Base-by-base conservation (phyloP, 1,139 yeast genomes). In the Yamadazyma triangularis region DNA sequence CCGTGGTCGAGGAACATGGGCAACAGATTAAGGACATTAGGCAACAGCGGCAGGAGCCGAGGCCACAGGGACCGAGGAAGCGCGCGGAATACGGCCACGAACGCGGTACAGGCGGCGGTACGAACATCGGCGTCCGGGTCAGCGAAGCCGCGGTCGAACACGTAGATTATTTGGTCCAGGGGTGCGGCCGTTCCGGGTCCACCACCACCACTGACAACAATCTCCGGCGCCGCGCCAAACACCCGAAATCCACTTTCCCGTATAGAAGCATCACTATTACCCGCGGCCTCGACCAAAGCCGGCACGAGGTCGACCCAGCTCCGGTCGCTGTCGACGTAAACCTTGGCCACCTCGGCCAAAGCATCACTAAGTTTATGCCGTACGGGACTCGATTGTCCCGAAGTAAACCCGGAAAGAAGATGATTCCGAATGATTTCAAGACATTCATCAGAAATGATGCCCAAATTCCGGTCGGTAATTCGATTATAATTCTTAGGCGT, bases 321-420 rank as follows among this genome's bases (percentile, higher is more conserved):
- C 2, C 70, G 73, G 15, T 66, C 64, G 11, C 66, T 66, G 4
- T 64, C 53, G 9, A 63, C 64, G 44, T 78, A 85, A 28, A 72
- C 78, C 45, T 77, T 79, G 3, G 96, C 94, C 25, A 91, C 77
- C 56, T 89, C 97, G 1, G 97, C 86, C 34, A 91, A 84, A 4
- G 95, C 95, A 62, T 91, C 98, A 4, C 96, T 80, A 33, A 91
- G 67, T 53, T 91, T 91, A 56, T 89, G 96, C 53, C 97, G 79
- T 23, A 88, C 89, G 40, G 72, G 75, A 38, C 76, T 76, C 14
- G 83, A 65, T 35, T 71, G 79, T 34, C 70, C 80, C 3, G 79
- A 53, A 4, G 73, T 54, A 44, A 91, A 86, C 9, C 96, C 97
- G 33, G 72, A 71, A 43, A 89, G 67, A 29, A 91, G 70, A 23